A percentile compares a stretch with the other conserved stretches of the same genome.
Conservation (phyloP, 2,329 filamentous ascomycete genomes). For the Pezicula neosporulosa region DNA sequence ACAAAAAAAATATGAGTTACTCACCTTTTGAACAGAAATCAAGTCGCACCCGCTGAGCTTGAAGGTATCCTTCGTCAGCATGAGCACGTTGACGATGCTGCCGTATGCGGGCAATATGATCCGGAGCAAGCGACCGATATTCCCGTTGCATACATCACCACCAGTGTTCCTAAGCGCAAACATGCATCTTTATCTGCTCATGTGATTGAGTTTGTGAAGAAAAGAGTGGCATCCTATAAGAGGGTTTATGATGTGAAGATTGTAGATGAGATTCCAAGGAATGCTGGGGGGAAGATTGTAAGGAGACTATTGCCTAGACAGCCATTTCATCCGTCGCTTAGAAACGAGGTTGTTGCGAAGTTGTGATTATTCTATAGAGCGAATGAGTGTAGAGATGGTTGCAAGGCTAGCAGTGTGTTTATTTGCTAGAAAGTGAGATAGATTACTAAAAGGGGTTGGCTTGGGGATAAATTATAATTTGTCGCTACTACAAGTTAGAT, state of each 20-base stretch:
- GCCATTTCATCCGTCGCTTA: background rate
- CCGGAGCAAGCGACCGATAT: slow-evolving; percentile 44
- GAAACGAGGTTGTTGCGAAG: background rate
- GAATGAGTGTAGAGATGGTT: no score
- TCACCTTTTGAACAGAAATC: background rate
- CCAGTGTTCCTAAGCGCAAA: slow-evolving; percentile 22
- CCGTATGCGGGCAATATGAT: slow-evolving; percentile 52
- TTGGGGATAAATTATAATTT: no score
- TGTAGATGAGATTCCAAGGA: slow-evolving; percentile 66
- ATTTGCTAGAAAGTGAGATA: no score
- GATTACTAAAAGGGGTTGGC: no score
- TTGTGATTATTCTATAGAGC: no score
- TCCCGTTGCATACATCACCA: slow-evolving; percentile 57
- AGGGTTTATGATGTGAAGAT: slow-evolving; percentile 48
- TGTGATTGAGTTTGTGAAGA: slow-evolving; percentile 55
- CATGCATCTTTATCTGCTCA: slow-evolving; percentile 34
- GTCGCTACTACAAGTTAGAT: no score
- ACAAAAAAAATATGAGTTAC: background rate
- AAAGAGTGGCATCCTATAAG: slow-evolving; percentile 61
- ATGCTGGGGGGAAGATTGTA: slow-evolving; percentile 23
- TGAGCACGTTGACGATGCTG: slow-evolving; percentile 47
- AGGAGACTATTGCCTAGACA: background rate
- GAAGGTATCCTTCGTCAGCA: slow-evolving; percentile 29
- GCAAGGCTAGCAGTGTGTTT: no score
- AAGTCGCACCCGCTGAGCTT: slow-evolving; percentile 36